phyloP scores from a whole-genome alignment of 345 rosid genomes.

The Dipteronia sinensis region DNA sequence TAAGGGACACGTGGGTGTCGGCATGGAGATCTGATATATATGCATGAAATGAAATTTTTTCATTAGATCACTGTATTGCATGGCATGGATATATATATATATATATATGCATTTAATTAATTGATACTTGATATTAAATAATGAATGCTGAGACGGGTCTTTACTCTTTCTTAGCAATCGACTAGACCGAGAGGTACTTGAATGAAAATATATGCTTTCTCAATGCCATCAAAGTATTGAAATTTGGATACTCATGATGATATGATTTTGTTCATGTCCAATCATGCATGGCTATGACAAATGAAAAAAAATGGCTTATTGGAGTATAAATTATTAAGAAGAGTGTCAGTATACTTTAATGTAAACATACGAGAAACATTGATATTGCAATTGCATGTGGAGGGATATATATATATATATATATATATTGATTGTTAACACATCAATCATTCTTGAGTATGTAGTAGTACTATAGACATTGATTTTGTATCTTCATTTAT shows the following conservation, averaged over 20 bases:
- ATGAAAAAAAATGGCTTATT: neutral
- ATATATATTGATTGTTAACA: neutral
- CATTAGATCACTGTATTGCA: neutral
- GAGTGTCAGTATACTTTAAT: neutral
- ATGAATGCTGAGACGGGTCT: conserved; percentile 11
- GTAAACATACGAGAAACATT: conserved; percentile 3
- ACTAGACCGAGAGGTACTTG: too few relatives aligned
- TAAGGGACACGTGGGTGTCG: conserved; percentile 10
- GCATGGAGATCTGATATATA: neutral
- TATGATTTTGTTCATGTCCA: neutral
- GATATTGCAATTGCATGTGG: neutral
- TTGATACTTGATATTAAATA: neutral
- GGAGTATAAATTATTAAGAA: neutral
- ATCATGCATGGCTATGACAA: neutral
- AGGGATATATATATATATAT: neutral
- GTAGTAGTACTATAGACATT: neutral
- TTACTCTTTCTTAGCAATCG: neutral
- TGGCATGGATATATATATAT: conserved; percentile 12
- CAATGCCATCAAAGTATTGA: too few relatives aligned
- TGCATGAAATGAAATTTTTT: neutral
- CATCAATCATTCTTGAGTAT: neutral
- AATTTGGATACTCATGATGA: too few relatives aligned
- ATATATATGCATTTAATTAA: neutral
- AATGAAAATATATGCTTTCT: too few relatives aligned
- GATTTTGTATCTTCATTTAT: neutral